These are phyloP conservation scores for Fagopyrum esculentum DNA, from an alignment of 148 eudicot genomes.

Conservation along the genomic window DNA sequence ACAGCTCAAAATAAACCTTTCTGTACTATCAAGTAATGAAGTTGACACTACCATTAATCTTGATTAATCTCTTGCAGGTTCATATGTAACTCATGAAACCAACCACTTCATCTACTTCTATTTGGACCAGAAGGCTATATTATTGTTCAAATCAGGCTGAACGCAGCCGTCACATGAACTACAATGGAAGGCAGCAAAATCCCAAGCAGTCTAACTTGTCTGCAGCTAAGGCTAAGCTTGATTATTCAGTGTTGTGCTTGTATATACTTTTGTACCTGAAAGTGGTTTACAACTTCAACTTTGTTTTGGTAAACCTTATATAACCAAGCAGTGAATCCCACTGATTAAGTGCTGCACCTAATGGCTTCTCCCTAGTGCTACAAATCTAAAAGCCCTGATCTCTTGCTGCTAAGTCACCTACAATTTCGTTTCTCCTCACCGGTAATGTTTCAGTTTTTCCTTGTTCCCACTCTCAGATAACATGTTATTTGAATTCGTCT, in stretches of 20 bases:
- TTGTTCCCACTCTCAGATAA: not conserved
- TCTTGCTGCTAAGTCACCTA: not conserved
- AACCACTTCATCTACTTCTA: constrained; percentile 96
- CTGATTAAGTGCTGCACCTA: constrained; percentile 1
- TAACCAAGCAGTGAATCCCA: constrained; percentile 3
- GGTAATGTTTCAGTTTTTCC: not conserved
- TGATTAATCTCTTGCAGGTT: constrained; percentile 35
- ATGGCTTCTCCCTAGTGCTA: not conserved
- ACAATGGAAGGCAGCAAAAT: constrained; percentile 10
- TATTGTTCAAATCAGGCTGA: constrained; percentile 93
- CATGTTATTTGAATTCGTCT: not conserved
- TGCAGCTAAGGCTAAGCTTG: not conserved
- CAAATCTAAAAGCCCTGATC: not conserved
- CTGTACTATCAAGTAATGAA: not conserved
- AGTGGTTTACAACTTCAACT: not conserved
- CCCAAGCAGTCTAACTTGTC: not conserved
- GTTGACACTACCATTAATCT: not conserved
- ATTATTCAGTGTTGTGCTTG: constrained; percentile 11
- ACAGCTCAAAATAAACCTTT: not conserved
- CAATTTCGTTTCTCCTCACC: not conserved
- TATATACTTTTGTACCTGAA: not conserved
- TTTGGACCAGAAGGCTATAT: constrained; percentile 79
- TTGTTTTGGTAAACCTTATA: constrained; percentile 1
- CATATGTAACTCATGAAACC: constrained; percentile 95
- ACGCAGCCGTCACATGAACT: not conserved